Evolutionary conservation across 2,329 filamentous ascomycete genomes (phyloP).

Genomic region (Lasiodiplodia sp.): DNA sequence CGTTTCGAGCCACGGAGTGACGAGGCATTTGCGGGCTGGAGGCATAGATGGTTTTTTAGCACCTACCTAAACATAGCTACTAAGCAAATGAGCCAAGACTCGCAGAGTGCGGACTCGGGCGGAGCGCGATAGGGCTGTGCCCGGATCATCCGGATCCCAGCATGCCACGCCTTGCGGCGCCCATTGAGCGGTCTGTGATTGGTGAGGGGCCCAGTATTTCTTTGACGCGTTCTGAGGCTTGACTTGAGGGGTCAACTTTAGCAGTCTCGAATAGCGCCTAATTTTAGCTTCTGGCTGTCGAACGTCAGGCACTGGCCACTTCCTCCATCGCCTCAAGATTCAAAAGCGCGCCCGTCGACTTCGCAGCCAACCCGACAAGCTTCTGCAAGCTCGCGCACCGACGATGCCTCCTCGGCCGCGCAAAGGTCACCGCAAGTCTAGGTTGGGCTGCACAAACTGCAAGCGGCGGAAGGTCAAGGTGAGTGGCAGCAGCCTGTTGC

Average conservation of each 20-base stretch:
- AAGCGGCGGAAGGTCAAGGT: slow-evolving; percentile 27
- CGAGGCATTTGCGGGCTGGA: background rate
- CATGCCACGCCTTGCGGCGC: background rate
- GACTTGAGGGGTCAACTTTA: background rate
- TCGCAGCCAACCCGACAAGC: background rate
- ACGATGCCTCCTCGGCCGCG: slow-evolving; percentile 22
- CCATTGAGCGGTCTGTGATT: slow-evolving; percentile 1
- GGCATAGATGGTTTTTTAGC: background rate
- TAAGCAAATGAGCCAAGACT: slow-evolving; percentile 11
- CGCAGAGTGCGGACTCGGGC: background rate
- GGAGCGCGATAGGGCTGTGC: slow-evolving; percentile 15
- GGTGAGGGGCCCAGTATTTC: background rate
- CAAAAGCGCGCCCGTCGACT: background rate
- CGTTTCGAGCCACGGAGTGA: background rate
- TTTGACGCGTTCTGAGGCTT: slow-evolving; percentile 23
- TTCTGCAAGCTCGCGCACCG: slow-evolving; percentile 9
- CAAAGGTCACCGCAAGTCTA: slow-evolving; percentile 25
- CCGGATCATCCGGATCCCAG: slow-evolving; percentile 20
- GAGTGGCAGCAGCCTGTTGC: slow-evolving; percentile 1
- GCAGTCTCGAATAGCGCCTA: slow-evolving; percentile 21
- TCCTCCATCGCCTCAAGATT: background rate
- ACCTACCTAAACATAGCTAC: slow-evolving; percentile 20
- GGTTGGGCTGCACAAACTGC: slow-evolving; percentile 22
- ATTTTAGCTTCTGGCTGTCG: slow-evolving; percentile 12
- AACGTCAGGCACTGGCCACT: background rate